Conservation (phyloP, 208 protist species). For the Crithidia acanthocephali region DNA sequence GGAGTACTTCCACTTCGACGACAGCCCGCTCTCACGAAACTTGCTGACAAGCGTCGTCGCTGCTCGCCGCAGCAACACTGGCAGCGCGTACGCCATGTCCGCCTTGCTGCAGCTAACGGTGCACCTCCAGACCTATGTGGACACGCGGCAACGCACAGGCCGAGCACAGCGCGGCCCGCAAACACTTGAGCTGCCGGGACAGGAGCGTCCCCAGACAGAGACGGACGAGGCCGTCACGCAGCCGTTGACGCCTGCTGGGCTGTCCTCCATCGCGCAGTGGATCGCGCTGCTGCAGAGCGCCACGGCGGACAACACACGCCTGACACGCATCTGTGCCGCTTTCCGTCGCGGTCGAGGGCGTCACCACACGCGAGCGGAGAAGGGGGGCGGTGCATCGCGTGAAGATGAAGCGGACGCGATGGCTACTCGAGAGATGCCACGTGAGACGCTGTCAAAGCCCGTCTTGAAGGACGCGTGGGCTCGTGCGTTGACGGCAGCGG, state of each 20-base stretch:
- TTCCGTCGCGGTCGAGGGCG: conserved; percentile 2
- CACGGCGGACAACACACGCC: conserved; percentile 47
- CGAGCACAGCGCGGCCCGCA: too few species aligned
- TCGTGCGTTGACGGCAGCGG: conserved; percentile 49
- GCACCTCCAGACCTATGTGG: conserved; percentile 29
- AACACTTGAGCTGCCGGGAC: too few species aligned
- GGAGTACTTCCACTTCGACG: conserved; percentile 40
- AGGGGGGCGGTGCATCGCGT: neutral
- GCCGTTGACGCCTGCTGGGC: conserved; percentile 45
- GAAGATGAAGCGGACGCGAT: neutral
- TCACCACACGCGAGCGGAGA: neutral
- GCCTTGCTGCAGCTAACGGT: conserved; percentile 36
- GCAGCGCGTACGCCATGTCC: conserved; percentile 32
- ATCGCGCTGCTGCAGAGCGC: conserved; percentile 39
- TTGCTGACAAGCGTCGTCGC: conserved; percentile 16
- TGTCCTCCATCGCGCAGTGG: conserved; percentile 54
- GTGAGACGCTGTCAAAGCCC: neutral
- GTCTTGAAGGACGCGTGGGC: conserved; percentile 53
- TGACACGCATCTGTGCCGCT: conserved; percentile 34
- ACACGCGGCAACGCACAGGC: neutral
- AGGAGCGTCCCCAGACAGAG: too few species aligned
- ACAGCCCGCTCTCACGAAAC: conserved; percentile 29
- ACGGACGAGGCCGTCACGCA: conserved; percentile 8
- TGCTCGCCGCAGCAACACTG: conserved; percentile 21
- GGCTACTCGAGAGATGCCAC: neutral